Evolutionary conservation across 495 filamentous ascomycete genomes (phyloP).

Genomic region (Hyaloscypha variabilis): DNA sequence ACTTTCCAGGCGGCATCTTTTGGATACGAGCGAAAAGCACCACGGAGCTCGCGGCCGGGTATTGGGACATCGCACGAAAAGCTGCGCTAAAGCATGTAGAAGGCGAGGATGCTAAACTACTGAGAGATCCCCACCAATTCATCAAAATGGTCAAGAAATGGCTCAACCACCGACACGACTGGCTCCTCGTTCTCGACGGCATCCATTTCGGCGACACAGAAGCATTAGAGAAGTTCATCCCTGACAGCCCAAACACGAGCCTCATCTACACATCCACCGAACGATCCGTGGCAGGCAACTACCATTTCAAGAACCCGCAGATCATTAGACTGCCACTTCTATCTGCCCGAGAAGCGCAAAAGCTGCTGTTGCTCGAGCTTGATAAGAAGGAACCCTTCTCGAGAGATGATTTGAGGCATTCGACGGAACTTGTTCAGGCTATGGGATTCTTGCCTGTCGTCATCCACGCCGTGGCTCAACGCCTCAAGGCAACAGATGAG

Average conservation of each 20-base stretch:
- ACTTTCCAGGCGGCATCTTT: constrained; percentile 77
- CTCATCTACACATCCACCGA: constrained; percentile 81
- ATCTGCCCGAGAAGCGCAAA: constrained; percentile 47
- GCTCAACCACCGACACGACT: constrained; percentile 70
- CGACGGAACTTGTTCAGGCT: constrained; percentile 66
- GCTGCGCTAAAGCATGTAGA: constrained; percentile 50
- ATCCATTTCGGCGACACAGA: constrained; percentile 64
- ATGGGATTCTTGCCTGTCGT: constrained; percentile 76
- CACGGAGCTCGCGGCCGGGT: constrained; percentile 66
- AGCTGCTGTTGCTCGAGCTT: constrained; percentile 51
- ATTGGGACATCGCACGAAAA: constrained; percentile 74
- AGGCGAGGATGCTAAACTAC: constrained; percentile 38
- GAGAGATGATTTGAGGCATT: constrained; percentile 58
- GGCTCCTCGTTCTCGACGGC: constrained; percentile 79
- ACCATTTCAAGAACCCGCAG: constrained; percentile 73
- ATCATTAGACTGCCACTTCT: constrained; percentile 65
- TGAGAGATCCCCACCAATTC: constrained; percentile 53
- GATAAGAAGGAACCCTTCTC: constrained; percentile 61
- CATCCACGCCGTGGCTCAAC: constrained; percentile 77
- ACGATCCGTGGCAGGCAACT: constrained; percentile 64
- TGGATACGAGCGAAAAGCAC: constrained; percentile 75
- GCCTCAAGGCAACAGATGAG: constrained; percentile 70
- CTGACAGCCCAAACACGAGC: constrained; percentile 66
- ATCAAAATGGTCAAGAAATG: constrained; percentile 66
- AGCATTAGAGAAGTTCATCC: constrained; percentile 68